Base-by-base conservation (phyloP, 148 eudicot species). In the Mesembryanthemum crystallinum region DNA sequence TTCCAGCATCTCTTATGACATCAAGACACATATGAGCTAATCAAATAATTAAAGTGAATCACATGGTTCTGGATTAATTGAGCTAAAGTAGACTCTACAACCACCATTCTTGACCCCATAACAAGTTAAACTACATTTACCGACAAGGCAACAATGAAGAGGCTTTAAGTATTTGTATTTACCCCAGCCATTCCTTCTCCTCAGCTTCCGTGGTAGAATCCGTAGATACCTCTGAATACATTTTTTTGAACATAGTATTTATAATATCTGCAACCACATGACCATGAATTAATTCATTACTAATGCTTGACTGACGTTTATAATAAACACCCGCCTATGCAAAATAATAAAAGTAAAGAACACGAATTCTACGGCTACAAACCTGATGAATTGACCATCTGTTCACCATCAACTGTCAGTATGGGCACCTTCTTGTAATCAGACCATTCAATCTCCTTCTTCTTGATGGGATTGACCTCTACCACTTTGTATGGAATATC, bases 401-500 rank as follows among this genome's bases (percentile, higher is more conserved):
- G 89, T 84, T 89, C 92, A 68, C 96, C 99, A 71, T 95, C 97
- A 77, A 95, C 97, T 84, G 87, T 84, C 83, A 92, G 65, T 55
- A 92, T 88, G 21, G 97, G 97, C 76, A 95, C 99, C 84, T 95
- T 95, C 87, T 88, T 88, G 88, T 95, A 95, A 63, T 89, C 97
- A 42, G 99, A 95, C 96, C 96, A 95, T 81, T 92, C 89, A 79
- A 92, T 89, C 89, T 92, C 99, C 85, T 92, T 95, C 82, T 95
- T 95, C 85, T 84, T 91, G 73, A 95, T 88, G 39, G 99, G 99
- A 76, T 95, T 91, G 82, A 95, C 99, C 86, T 95, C 99, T 83
- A 95, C 92, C 74, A 95, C 74, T 85, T 95, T 95, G 91, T 95
- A 95, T 23, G 96, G 94, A 66, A 95, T 85, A 61, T 89, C 86